A percentile compares a stretch with the other conserved stretches of the same genome.
Conservation (phyloP, 164 flowering plant species). For the Cinnamomum micranthum region DNA sequence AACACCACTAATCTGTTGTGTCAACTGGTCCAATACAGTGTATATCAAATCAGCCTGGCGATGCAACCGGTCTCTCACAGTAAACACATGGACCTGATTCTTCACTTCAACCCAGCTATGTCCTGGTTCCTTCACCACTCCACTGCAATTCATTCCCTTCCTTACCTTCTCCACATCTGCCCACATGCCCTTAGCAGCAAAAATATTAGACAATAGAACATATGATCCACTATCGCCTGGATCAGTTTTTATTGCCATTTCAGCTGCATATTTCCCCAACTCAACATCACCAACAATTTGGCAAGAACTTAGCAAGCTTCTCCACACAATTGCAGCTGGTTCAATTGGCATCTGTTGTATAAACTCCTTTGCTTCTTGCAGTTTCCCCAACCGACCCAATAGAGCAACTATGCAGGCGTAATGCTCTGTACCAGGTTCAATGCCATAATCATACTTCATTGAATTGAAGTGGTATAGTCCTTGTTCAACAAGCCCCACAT, state of each 20-base stretch:
- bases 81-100: slow-evolving; percentile 35
- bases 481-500: slow-evolving; percentile 56
- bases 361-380: slow-evolving; percentile 50
- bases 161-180: slow-evolving; percentile 49
- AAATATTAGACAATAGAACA: slow-evolving; percentile 46
- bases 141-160: slow-evolving; percentile 41
- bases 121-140: slow-evolving; percentile 58
- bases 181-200: slow-evolving; percentile 61
- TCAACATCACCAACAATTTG: slow-evolving; percentile 30
- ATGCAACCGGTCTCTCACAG: slow-evolving; percentile 36
- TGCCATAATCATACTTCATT: slow-evolving; percentile 35
- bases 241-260: slow-evolving; percentile 49
- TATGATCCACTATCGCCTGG: slow-evolving; percentile 59
- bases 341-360: slow-evolving; percentile 57
- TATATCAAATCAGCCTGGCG: slow-evolving; percentile 23
- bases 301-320: slow-evolving; percentile 57
- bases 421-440: slow-evolving; percentile 67
- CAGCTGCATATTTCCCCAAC: slow-evolving; percentile 51
- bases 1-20: slow-evolving; percentile 30
- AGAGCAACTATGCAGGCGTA: slow-evolving; percentile 66
- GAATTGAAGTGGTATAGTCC: slow-evolving; percentile 46
- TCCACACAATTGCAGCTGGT: slow-evolving; percentile 62
- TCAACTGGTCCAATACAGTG: slow-evolving; percentile 35
- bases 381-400: slow-evolving; percentile 56
- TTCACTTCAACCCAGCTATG: slow-evolving; percentile 53